Evolutionary conservation across 768 basidiomycete genomes (phyloP).

Genomic region (Lactifluus hygrophoroides): DNA sequence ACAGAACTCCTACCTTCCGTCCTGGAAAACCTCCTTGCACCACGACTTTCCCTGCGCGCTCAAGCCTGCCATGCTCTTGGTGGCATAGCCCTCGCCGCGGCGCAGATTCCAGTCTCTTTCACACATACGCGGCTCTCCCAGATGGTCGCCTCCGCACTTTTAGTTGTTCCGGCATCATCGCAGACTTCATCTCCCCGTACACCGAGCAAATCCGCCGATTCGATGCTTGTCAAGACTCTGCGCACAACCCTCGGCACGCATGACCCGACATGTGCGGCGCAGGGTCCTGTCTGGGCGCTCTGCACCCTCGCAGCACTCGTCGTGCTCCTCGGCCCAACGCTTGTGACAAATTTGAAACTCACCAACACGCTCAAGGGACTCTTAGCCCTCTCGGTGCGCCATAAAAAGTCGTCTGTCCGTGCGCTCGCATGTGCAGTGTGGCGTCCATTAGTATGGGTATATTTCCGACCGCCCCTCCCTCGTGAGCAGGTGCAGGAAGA

Average conservation of each 20-base stretch:
- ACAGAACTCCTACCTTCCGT: conserved; percentile 51
- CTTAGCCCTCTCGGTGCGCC: conserved; percentile 47
- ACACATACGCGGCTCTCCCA: conserved; percentile 48
- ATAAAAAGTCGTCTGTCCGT: conserved; percentile 57
- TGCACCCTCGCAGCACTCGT: conserved; percentile 57
- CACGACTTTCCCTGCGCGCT: conserved; percentile 53
- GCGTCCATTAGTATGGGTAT: conserved; percentile 59
- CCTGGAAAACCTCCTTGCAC: conserved; percentile 52
- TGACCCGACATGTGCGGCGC: conserved; percentile 53
- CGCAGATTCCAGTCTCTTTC: conserved; percentile 38
- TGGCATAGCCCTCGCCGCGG: conserved; percentile 51
- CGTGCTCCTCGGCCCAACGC: conserved; percentile 51
- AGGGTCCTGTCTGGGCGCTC: conserved; percentile 74
- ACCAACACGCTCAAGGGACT: conserved; percentile 41
- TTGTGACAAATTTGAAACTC: conserved; percentile 38
- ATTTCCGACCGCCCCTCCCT: conserved; percentile 43
- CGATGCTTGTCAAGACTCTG: conserved; percentile 54
- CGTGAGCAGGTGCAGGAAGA: conserved; percentile 24
- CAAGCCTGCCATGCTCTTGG: conserved; percentile 73
- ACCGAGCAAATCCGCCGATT: conserved; percentile 33
- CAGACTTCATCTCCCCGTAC: conserved; percentile 29
- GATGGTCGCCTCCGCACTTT: conserved; percentile 41
- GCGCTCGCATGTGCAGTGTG: conserved; percentile 54
- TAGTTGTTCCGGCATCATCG: conserved; percentile 26
- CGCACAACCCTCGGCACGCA: conserved; percentile 49